Evolutionary conservation across 495 filamentous ascomycete species (phyloP).

Genomic region (Astrocystis sublimbata): DNA sequence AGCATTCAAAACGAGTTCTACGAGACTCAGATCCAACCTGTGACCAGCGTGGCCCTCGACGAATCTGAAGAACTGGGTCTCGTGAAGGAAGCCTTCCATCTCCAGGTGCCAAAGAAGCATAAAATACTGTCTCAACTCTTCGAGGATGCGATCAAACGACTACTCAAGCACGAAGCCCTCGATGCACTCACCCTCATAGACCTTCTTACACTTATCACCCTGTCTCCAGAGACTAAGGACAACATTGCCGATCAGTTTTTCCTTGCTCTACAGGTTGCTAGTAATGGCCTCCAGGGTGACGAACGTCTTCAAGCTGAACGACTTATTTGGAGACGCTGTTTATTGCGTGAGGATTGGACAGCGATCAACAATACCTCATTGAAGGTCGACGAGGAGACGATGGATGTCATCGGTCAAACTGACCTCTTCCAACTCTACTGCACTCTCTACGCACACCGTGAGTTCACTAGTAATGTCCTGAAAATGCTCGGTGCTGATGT

Average conservation of each 20-base stretch:
- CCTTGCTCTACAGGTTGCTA: conserved; percentile 68
- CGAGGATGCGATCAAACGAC: conserved; percentile 59
- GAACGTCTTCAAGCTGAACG: conserved; percentile 60
- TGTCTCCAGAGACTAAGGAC: conserved; percentile 39
- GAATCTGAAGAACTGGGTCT: conserved; percentile 72
- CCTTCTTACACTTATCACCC: conserved; percentile 71
- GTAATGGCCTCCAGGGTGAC: conserved; percentile 52
- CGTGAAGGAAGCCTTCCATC: conserved; percentile 66
- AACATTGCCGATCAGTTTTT: conserved; percentile 61
- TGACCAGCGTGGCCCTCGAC: conserved; percentile 70
- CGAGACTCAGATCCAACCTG: conserved; percentile 48
- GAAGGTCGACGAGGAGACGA: conserved; percentile 51
- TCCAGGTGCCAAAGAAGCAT: conserved; percentile 54
- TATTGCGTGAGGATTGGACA: conserved; percentile 76
- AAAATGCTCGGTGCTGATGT: conserved; percentile 19
- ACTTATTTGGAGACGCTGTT: conserved; percentile 82
- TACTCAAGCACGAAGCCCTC: conserved; percentile 69
- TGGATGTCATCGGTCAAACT: conserved; percentile 48
- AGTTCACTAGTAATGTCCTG: conserved; percentile 27
- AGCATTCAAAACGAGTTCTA: conserved; percentile 75
- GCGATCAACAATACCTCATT: conserved; percentile 56
- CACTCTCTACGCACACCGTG: conserved; percentile 45
- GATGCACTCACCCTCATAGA: conserved; percentile 71
- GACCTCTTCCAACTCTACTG: conserved; percentile 52
- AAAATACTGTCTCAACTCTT: conserved; percentile 67